phyloP scores from a whole-genome alignment of 2,329 filamentous ascomycete species.

The Colletotrichum cereale region DNA sequence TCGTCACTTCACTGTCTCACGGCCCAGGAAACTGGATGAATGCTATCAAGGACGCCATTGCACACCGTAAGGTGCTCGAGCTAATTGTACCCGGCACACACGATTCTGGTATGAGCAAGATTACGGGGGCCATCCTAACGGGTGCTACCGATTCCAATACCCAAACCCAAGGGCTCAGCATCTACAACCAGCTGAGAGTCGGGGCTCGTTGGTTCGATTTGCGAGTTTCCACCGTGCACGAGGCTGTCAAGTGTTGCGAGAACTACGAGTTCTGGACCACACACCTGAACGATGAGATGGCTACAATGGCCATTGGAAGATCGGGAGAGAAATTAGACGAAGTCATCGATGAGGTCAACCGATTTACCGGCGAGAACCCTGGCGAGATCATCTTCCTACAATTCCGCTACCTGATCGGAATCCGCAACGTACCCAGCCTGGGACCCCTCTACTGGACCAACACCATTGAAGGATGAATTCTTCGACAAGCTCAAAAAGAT shows the following conservation, averaged over 20 bases:
- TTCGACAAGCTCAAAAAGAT: constrained; percentile 56
- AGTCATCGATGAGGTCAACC: constrained; percentile 58
- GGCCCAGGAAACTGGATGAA: constrained; percentile 51
- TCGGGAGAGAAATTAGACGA: constrained; percentile 59
- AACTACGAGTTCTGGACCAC: constrained; percentile 54
- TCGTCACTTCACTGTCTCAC: constrained; percentile 48
- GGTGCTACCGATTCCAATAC: constrained; percentile 56
- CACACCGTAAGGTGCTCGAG: constrained; percentile 56
- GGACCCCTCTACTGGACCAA: constrained; percentile 51
- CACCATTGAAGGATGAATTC: constrained; percentile 56
- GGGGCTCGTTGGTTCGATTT: constrained; percentile 63
- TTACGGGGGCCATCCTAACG: constrained; percentile 50
- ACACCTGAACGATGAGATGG: constrained; percentile 53
- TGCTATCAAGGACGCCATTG: constrained; percentile 49
- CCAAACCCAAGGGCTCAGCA: constrained; percentile 58
- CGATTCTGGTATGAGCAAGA: constrained; percentile 61
- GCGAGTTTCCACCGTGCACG: constrained; percentile 52
- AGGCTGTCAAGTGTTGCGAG: constrained; percentile 14
- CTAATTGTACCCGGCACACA: constrained; percentile 63
- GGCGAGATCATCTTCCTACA: constrained; percentile 61
- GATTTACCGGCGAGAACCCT: constrained; percentile 57
- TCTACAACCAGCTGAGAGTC: constrained; percentile 58
- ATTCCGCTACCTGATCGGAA: constrained; percentile 56
- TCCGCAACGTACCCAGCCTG: constrained; percentile 51
- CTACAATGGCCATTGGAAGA: constrained; percentile 55